Percentiles rank a stretch among this genome's conserved stretches.
Evolutionary conservation across 2,329 filamentous ascomycete species (phyloP).

Genomic region (Monilinia laxa): DNA sequence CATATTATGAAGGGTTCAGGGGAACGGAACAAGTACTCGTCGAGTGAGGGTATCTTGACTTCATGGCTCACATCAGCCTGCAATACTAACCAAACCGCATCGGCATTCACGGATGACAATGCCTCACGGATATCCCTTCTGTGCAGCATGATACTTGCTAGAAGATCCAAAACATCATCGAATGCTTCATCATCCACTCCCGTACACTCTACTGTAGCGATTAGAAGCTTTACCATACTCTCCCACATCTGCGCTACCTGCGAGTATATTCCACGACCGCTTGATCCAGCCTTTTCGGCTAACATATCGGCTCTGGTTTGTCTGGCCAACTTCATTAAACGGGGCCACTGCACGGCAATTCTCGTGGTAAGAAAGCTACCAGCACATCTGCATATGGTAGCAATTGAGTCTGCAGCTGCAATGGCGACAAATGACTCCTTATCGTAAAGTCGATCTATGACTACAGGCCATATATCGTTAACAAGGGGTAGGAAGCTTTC

Average conservation of each 20-base stretch:
- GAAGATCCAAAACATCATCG: constrained; percentile 66
- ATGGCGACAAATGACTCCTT: constrained; percentile 66
- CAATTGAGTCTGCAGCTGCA: constrained; percentile 68
- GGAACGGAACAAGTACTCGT: constrained; percentile 44
- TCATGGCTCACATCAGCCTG: constrained; percentile 28
- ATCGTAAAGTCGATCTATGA: constrained; percentile 67
- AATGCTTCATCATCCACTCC: constrained; percentile 66
- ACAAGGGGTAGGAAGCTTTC: constrained; percentile 84
- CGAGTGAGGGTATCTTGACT: constrained; percentile 45
- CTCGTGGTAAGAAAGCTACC: constrained; percentile 79
- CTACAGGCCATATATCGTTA: constrained; percentile 86
- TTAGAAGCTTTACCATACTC: constrained; percentile 58
- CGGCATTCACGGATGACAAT: constrained; percentile 64
- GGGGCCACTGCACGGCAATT: constrained; percentile 70
- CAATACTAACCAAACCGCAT: constrained; percentile 71
- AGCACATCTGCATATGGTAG: constrained; percentile 66
- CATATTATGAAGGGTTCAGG: background rate
- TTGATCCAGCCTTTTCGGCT: constrained; percentile 38
- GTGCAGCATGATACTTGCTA: constrained; percentile 52
- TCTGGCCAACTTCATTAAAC: constrained; percentile 53
- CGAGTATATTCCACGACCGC: constrained; percentile 57
- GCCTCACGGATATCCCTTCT: constrained; percentile 53
- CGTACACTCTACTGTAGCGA: constrained; percentile 61
- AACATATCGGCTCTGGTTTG: constrained; percentile 44
- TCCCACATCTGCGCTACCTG: constrained; percentile 65